Conservation (phyloP, 805 yeast genomes). For the Vanderwaltozyma tropicalis region DNA sequence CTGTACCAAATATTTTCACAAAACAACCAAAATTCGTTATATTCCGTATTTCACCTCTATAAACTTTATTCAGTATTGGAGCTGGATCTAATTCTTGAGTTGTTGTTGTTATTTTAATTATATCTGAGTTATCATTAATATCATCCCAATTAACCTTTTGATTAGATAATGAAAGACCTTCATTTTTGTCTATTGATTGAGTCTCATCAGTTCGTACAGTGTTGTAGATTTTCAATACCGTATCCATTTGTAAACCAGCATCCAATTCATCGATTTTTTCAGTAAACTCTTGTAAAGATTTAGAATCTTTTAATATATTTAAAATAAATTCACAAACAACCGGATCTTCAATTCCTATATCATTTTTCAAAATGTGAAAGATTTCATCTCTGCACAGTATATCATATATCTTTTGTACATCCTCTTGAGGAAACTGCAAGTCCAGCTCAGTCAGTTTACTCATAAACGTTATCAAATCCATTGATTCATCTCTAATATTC, state of each 20-base stretch:
- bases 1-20: constrained; percentile 39
- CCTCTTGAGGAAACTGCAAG: constrained; percentile 27
- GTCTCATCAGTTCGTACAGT: background rate
- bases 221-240: constrained; percentile 7
- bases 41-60: constrained; percentile 51
- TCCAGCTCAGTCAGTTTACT: constrained; percentile 33
- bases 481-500: constrained; percentile 29
- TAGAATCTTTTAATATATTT: constrained; percentile 9
- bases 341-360: constrained; percentile 11
- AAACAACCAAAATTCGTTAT: constrained; percentile 73
- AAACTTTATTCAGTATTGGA: constrained; percentile 38
- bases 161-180: constrained; percentile 10
- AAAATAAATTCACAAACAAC: constrained; percentile 18
- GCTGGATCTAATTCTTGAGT: constrained; percentile 15
- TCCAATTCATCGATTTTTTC: constrained; percentile 14
- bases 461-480: constrained; percentile 28
- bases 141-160: constrained; percentile 12
- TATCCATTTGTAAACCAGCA: constrained; percentile 12
- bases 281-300: constrained; percentile 6
- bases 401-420: constrained; percentile 8
- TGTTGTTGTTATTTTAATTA: no score
- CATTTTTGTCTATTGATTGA: background rate
- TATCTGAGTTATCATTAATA: constrained; percentile 9
- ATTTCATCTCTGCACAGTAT: constrained; percentile 3
- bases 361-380: constrained; percentile 6